Evolutionary conservation across 2,329 filamentous ascomycete genomes (phyloP).

Genomic region (Alternaria metachromatica): DNA sequence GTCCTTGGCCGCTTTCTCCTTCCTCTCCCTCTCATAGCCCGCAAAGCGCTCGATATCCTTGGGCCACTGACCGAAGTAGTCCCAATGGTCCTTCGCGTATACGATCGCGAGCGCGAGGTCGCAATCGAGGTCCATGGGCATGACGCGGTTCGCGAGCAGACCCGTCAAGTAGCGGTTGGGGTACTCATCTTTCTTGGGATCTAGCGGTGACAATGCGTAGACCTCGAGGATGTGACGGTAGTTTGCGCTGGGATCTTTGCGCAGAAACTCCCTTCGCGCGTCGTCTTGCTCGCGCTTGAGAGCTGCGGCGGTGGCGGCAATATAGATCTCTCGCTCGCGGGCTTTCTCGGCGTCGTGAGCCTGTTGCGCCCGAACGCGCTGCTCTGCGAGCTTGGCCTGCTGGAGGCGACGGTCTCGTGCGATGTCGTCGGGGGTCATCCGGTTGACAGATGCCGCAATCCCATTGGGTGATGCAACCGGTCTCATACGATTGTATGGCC

Average conservation of each 20-base stretch:
- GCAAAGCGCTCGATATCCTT: background rate
- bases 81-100: conserved; percentile 21
- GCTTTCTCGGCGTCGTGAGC: background rate
- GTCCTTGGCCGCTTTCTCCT: background rate
- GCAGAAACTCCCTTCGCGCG: conserved; percentile 5
- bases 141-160: conserved; percentile 16
- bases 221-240: conserved; percentile 18
- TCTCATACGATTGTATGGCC: background rate
- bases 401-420: background rate
- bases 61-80: conserved; percentile 7
- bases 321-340: background rate
- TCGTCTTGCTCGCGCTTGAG: conserved; percentile 3
- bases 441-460: background rate
- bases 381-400: background rate
- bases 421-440: background rate
- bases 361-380: background rate
- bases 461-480: background rate
- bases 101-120: conserved; percentile 16
- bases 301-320: background rate
- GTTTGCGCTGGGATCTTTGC: conserved; percentile 7
- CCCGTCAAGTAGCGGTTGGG: conserved; percentile 2
- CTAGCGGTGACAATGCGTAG: background rate
- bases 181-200: background rate
- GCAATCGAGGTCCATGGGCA: conserved; percentile 5
- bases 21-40: background rate